A percentile compares a stretch with the other conserved stretches of the same genome.
Conservation (phyloP, 2,329 filamentous ascomycete species). For the Westerdykella aurantiaca region DNA sequence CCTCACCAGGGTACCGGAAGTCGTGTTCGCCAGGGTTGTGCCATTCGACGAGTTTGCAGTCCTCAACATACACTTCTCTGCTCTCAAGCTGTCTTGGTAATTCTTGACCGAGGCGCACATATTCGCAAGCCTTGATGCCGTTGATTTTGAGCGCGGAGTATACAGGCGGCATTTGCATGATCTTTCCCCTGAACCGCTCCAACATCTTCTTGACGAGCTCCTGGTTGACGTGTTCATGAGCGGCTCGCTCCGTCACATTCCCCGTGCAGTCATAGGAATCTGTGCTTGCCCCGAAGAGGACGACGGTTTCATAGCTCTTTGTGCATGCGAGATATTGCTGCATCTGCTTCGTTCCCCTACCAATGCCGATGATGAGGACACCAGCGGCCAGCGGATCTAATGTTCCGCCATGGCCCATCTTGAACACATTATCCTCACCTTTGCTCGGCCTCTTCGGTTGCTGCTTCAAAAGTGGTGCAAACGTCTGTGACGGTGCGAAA, state of each 20-base stretch:
- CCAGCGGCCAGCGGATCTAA: constrained; percentile 27
- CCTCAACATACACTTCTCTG: constrained; percentile 23
- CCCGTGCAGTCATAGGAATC: constrained; percentile 27
- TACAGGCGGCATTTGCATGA: constrained; percentile 22
- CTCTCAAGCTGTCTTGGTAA: constrained; percentile 20
- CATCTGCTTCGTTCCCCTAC: constrained; percentile 25
- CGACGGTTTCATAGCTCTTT: constrained; percentile 26
- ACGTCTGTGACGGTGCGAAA: constrained; percentile 15
- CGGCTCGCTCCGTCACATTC: constrained; percentile 8
- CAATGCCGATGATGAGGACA: constrained; percentile 27
- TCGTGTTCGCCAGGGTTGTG: constrained; percentile 14
- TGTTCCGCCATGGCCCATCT: constrained; percentile 28
- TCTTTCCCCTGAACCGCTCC: constrained; percentile 15
- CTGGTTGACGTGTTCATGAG: constrained; percentile 13
- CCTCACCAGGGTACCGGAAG: constrained; percentile 10
- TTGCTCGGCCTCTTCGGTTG: constrained; percentile 15
- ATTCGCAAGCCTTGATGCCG: constrained; percentile 27
- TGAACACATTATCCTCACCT: constrained; percentile 9
- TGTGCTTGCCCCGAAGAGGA: constrained; percentile 26
- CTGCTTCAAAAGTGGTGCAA: constrained; percentile 10
- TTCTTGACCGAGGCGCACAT: constrained; percentile 18
- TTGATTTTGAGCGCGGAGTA: constrained; percentile 29
- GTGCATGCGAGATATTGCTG: constrained; percentile 21
- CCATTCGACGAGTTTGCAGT: constrained; percentile 25
- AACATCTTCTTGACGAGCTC: constrained; percentile 17